Conservation (phyloP, 208 protist genomes). For the Trypanosoma boissoni region DNA sequence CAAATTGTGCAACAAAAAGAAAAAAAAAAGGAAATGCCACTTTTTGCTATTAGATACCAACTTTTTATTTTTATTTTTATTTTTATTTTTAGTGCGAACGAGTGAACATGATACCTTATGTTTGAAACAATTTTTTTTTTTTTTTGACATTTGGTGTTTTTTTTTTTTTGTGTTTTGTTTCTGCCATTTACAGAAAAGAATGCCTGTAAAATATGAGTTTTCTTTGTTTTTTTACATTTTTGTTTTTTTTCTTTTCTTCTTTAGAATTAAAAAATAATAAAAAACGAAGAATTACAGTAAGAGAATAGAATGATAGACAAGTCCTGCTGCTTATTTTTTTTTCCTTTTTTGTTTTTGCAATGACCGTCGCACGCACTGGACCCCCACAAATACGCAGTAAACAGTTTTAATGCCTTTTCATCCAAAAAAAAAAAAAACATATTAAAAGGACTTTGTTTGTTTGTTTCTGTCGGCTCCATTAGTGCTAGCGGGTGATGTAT, state of each 20-base stretch:
- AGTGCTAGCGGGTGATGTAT: too few relatives aligned
- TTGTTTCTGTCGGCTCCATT: too few relatives aligned
- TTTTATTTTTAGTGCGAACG: neutral
- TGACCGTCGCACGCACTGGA: too few relatives aligned
- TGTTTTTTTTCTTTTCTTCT: neutral
- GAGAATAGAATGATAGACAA: neutral
- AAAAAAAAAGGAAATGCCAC: neutral
- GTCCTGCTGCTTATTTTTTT: neutral
- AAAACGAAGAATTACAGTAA: neutral
- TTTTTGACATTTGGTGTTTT: neutral
- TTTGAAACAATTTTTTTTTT: neutral
- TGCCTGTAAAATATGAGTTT: neutral
- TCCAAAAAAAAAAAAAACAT: too few relatives aligned
- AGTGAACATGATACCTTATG: neutral
- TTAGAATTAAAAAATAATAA: neutral
- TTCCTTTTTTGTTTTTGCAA: too few relatives aligned
- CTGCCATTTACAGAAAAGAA: neutral
- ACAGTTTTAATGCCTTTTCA: too few relatives aligned
- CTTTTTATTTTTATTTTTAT: neutral
- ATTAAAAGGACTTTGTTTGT: too few relatives aligned
- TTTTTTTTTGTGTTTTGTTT: neutral
- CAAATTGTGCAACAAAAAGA: neutral
- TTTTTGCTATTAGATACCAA: neutral
- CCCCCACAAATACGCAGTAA: too few relatives aligned
- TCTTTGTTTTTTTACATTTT: neutral